Evolutionary conservation across 345 rosid genomes (phyloP).

Genomic region (Bruguiera gymnorhiza): DNA sequence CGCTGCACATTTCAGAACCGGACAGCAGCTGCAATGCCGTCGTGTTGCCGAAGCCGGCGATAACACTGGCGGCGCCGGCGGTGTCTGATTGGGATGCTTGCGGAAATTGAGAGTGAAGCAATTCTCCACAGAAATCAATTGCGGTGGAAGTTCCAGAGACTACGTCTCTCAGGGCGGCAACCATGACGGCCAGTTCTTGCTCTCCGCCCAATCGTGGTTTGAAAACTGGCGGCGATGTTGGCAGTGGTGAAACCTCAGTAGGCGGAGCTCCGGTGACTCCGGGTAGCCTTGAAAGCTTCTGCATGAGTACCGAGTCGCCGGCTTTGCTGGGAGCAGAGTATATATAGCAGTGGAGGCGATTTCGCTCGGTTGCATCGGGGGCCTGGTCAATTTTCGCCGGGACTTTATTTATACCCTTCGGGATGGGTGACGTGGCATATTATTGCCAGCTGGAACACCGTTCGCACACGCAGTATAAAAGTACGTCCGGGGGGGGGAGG

Average conservation of each 20-base stretch:
- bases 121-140: constrained; percentile 3
- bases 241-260: background rate
- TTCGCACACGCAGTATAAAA: too few relatives aligned
- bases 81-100: background rate
- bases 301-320: constrained; percentile 22
- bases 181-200: constrained; percentile 65
- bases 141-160: constrained; percentile 18
- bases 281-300: constrained; percentile 29
- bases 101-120: background rate
- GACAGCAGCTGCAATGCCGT: constrained; percentile 19
- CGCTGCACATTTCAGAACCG: constrained; percentile 52
- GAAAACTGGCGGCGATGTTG: constrained; percentile 8
- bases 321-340: background rate
- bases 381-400: too few relatives aligned
- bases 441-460: constrained; percentile 20
- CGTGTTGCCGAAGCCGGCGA: background rate
- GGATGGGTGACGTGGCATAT: constrained; percentile 1
- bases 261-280: constrained; percentile 19
- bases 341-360: too few relatives aligned
- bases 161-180: constrained; percentile 43
- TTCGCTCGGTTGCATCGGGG: too few relatives aligned
- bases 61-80: background rate
- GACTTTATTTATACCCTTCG: constrained; percentile 9
- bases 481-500: too few relatives aligned
- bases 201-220: constrained; percentile 40